phyloP scores from a whole-genome alignment of 2,329 filamentous ascomycete genomes.

The Pyrenochaeta sp. region DNA sequence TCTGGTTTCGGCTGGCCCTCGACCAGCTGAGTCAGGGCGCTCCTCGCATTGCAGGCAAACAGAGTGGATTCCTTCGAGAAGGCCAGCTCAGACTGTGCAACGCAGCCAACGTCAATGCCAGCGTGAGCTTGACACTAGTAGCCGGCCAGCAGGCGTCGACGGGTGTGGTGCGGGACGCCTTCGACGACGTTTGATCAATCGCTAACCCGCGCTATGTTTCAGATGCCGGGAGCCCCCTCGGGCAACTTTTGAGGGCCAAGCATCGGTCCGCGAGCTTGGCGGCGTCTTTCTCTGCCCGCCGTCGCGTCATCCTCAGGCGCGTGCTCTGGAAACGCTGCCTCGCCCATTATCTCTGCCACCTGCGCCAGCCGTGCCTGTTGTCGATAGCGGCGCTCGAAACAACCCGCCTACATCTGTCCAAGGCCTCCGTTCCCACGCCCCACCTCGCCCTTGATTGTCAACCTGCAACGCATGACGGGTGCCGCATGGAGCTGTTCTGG shows the following conservation, averaged over 20 bases:
- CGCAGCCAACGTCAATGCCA: constrained; percentile 7
- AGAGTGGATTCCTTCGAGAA: constrained; percentile 2
- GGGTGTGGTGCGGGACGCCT: constrained; percentile 13
- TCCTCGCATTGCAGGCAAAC: too few relatives aligned
- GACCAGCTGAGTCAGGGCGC: constrained; percentile 1
- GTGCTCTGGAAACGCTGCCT: constrained; percentile 4
- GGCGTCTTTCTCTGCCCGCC: constrained; percentile 7
- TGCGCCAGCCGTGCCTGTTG: not conserved
- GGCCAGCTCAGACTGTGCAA: not conserved
- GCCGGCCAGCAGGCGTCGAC: constrained; percentile 15
- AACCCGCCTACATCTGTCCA: constrained; percentile 20
- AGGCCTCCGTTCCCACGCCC: too few relatives aligned
- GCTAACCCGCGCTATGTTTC: constrained; percentile 36
- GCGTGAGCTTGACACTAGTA: constrained; percentile 9
- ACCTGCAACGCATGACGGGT: constrained; percentile 22
- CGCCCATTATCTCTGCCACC: not conserved
- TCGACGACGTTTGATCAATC: constrained; percentile 24
- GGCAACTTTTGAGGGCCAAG: constrained; percentile 9
- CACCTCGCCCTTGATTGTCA: constrained; percentile 10
- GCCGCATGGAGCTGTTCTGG: constrained; percentile 34
- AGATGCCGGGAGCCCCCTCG: constrained; percentile 5
- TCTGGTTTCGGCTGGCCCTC: not conserved
- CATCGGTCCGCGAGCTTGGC: constrained; percentile 16
- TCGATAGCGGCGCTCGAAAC: constrained; percentile 33
- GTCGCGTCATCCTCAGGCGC: constrained; percentile 24